These are phyloP conservation scores for Nothomitra cinnamomea DNA, from an alignment of 2,329 filamentous ascomycete species.

Conservation along the genomic window DNA sequence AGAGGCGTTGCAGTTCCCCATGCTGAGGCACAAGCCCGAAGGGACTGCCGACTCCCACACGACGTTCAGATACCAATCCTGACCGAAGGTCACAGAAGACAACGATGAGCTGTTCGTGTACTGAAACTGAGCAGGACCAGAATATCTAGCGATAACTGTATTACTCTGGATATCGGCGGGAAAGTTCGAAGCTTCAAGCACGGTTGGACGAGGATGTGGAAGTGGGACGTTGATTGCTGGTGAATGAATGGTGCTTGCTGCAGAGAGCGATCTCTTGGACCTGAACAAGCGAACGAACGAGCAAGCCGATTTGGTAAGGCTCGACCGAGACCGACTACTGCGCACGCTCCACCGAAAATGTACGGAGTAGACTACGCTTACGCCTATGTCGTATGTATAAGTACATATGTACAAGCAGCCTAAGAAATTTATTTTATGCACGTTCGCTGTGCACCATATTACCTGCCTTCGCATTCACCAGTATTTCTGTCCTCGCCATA, in stretches of 20 bases:
- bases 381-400: no score
- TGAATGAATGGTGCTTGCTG: background rate
- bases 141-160: background rate
- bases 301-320: conserved; percentile 2
- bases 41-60: background rate
- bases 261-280: background rate
- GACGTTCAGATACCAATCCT: background rate
- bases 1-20: conserved; percentile 45
- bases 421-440: no score
- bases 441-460: no score
- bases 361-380: no score
- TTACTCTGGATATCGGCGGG: background rate
- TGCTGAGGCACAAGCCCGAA: conserved; percentile 16
- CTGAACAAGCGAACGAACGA: background rate
- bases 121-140: background rate
- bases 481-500: no score
- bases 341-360: background rate
- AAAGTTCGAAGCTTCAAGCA: background rate
- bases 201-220: background rate
- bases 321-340: background rate
- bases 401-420: no score
- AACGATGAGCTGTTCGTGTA: background rate
- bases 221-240: conserved; percentile 1
- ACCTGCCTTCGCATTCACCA: no score
- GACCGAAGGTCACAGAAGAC: background rate